Conservation (phyloP, 116 monocot genomes). For the Cymodocea nodosa region DNA sequence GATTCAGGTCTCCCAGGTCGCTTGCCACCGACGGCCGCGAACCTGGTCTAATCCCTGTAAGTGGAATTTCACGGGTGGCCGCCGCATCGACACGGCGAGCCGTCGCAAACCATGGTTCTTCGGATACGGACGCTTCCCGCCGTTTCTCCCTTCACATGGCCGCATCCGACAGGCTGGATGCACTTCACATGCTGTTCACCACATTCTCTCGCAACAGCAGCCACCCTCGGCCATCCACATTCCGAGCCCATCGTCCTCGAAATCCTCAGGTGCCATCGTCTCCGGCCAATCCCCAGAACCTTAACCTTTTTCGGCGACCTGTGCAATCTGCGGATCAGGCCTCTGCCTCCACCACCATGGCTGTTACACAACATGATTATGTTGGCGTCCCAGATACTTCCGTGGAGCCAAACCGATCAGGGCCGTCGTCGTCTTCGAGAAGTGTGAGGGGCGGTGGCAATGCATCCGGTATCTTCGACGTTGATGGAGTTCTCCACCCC, state of each 20-base stretch:
- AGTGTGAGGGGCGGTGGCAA: constrained; percentile 48
- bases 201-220: constrained; percentile 16
- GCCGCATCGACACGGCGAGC: constrained; percentile 7
- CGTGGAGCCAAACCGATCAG: constrained; percentile 54
- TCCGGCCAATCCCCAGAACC: neutral
- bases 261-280: neutral
- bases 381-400: constrained; percentile 21
- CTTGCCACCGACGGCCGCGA: constrained; percentile 19
- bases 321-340: constrained; percentile 49
- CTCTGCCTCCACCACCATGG: constrained; percentile 81
- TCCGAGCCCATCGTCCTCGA: neutral
- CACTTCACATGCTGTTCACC: constrained; percentile 30
- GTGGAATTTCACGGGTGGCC: constrained; percentile 7
- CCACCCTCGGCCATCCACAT: constrained; percentile 19
- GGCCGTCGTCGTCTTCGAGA: constrained; percentile 48
- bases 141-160: neutral
- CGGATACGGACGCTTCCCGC: constrained; percentile 13
- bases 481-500: constrained; percentile 49
- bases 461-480: constrained; percentile 41
- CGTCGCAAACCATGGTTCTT: constrained; percentile 13
- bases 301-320: constrained; percentile 7
- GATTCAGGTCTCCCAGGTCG: constrained; percentile 36
- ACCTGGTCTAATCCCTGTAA: neutral
- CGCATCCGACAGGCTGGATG: constrained; percentile 19
- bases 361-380: constrained; percentile 69